Conservation (phyloP, 2,329 filamentous ascomycete genomes). For the Trichoderma polysporum region DNA sequence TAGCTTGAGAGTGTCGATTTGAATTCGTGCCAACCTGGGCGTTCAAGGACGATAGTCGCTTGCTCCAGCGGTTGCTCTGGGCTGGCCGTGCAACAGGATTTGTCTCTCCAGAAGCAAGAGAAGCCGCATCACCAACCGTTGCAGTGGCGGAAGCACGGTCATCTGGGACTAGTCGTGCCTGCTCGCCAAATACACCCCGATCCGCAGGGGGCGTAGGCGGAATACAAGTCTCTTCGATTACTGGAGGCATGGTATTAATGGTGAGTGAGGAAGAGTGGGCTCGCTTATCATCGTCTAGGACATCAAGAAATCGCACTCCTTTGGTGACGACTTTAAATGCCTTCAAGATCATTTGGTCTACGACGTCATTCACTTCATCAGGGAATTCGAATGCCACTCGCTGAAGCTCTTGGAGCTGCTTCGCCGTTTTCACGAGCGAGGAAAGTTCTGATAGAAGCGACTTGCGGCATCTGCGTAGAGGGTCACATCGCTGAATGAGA, state of each 20-base stretch:
- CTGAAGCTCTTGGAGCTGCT: slow-evolving; percentile 75
- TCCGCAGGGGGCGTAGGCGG: slow-evolving; percentile 66
- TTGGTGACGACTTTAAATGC: slow-evolving; percentile 93
- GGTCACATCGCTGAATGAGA: slow-evolving; percentile 72
- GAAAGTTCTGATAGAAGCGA: slow-evolving; percentile 86
- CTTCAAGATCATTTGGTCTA: slow-evolving; percentile 91
- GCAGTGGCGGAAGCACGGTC: slow-evolving; percentile 44
- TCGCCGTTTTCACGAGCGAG: slow-evolving; percentile 82
- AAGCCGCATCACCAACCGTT: slow-evolving; percentile 36
- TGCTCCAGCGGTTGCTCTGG: slow-evolving; percentile 41
- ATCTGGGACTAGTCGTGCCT: slow-evolving; percentile 32
- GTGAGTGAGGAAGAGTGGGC: slow-evolving; percentile 53
- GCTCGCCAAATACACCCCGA: slow-evolving; percentile 48
- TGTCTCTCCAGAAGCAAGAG: slow-evolving; percentile 16
- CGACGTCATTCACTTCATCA: slow-evolving; percentile 68
- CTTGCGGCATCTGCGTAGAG: slow-evolving; percentile 78
- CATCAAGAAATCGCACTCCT: slow-evolving; percentile 84
- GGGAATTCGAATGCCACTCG: slow-evolving; percentile 46
- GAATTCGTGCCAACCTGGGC: slow-evolving; percentile 33
- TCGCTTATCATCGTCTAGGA: slow-evolving; percentile 67
- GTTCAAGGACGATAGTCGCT: slow-evolving; percentile 49
- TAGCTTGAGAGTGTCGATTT: slow-evolving; percentile 39
- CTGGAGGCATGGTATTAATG: slow-evolving; percentile 53
- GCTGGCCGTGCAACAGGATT: slow-evolving; percentile 27
- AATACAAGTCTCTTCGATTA: slow-evolving; percentile 57